Evolutionary conservation across 495 filamentous ascomycete species (phyloP).

Genomic region (Penicillium coffeae): DNA sequence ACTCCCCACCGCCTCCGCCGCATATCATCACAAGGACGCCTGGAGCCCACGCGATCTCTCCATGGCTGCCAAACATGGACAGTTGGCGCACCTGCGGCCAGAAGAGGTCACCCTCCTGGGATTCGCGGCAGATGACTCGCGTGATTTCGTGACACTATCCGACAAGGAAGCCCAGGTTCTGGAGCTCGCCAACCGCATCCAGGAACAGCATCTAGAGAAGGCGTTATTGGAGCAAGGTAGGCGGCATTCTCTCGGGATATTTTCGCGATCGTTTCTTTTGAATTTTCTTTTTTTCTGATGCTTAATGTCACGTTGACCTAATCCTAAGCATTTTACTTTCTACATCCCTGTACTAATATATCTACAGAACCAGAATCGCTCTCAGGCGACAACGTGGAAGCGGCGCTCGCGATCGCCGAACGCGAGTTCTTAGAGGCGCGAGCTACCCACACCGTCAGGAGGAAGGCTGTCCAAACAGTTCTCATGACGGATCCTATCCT

Average conservation of each 20-base stretch:
- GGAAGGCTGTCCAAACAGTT: conserved; percentile 61
- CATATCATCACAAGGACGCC: conserved; percentile 34
- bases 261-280: background rate
- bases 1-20: conserved; percentile 21
- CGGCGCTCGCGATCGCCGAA: conserved; percentile 53
- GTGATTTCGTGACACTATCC: conserved; percentile 53
- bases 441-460: conserved; percentile 61
- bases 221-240: conserved; percentile 58
- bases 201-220: conserved; percentile 66
- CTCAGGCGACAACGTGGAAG: conserved; percentile 45
- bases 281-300: background rate
- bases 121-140: conserved; percentile 39
- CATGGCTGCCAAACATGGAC: conserved; percentile 39
- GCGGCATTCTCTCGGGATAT: background rate
- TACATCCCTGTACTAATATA: background rate
- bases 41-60: conserved; percentile 27
- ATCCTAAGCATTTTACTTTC: background rate
- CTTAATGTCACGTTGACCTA: conserved; percentile 3
- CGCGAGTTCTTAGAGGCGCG: conserved; percentile 64
- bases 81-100: conserved; percentile 34
- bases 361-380: conserved; percentile 26
- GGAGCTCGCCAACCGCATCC: conserved; percentile 63
- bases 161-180: conserved; percentile 59
- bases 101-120: conserved; percentile 37
- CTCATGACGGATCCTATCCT: conserved; percentile 69